Conservation (phyloP, 495 filamentous ascomycete genomes). For the Xylaria acuta region DNA sequence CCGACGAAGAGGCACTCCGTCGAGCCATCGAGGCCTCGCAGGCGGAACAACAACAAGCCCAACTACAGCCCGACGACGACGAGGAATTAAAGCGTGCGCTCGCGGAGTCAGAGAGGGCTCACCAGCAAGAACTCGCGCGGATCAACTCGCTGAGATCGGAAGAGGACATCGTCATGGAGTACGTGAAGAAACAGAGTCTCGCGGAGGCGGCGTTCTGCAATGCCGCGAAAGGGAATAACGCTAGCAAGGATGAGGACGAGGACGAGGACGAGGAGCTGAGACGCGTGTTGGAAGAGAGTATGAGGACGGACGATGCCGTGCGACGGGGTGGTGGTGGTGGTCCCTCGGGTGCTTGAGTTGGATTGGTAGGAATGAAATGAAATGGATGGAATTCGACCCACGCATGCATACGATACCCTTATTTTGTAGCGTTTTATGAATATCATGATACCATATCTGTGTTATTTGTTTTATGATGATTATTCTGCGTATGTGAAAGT, state of each 20-base stretch:
- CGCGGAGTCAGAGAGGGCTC: slow-evolving; percentile 53
- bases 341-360: slow-evolving; percentile 28
- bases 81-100: slow-evolving; percentile 51
- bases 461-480: not conserved
- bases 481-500: not conserved
- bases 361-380: not conserved
- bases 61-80: slow-evolving; percentile 45
- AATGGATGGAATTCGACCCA: not conserved
- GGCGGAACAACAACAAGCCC: slow-evolving; percentile 27
- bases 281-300: slow-evolving; percentile 55
- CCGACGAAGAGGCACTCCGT: slow-evolving; percentile 55
- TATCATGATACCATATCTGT: slow-evolving; percentile 20
- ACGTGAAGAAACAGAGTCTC: slow-evolving; percentile 78
- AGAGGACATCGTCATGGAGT: slow-evolving; percentile 76
- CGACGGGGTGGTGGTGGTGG: slow-evolving; percentile 31
- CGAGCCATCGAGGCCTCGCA: slow-evolving; percentile 54
- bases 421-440: slow-evolving; percentile 20
- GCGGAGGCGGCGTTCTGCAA: slow-evolving; percentile 63
- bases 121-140: slow-evolving; percentile 47
- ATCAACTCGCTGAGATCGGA: slow-evolving; percentile 59
- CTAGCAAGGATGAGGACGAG: slow-evolving; percentile 33
- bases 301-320: slow-evolving; percentile 36
- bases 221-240: slow-evolving; percentile 30
- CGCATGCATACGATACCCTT: slow-evolving; percentile 24
- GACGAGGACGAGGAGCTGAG: slow-evolving; percentile 54